These are phyloP conservation scores for Coemansia sp. DNA, from an alignment of 192 early-diverging fungal species.

Conservation along the genomic window DNA sequence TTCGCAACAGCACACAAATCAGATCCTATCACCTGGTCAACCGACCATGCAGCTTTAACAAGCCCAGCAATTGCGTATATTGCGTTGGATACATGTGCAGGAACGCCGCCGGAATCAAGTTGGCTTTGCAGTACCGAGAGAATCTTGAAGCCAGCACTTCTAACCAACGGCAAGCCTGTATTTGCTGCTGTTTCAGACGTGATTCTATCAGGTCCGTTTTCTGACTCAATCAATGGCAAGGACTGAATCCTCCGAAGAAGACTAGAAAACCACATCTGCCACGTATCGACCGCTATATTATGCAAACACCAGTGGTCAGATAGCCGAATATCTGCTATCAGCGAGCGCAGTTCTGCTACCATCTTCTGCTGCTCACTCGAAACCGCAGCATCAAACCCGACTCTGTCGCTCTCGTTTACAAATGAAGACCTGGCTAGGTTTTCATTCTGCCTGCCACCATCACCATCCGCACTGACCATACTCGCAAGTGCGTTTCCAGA, in stretches of 20 bases:
- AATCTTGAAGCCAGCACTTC: background rate
- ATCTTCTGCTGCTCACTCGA: background rate
- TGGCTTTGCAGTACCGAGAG: background rate
- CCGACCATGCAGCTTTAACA: slow-evolving; percentile 11
- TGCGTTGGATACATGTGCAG: slow-evolving; percentile 29
- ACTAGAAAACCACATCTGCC: slow-evolving; percentile 31
- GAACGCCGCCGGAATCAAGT: slow-evolving; percentile 11
- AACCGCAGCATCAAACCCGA: background rate
- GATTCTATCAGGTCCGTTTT: background rate
- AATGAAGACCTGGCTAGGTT: no score
- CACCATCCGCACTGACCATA: slow-evolving; percentile 8
- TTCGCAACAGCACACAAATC: slow-evolving; percentile 16
- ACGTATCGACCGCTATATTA: slow-evolving; percentile 22
- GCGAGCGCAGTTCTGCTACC: slow-evolving; percentile 7
- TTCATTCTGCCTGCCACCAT: background rate
- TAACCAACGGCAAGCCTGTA: background rate
- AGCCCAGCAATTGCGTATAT: slow-evolving; percentile 23
- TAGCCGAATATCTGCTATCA: slow-evolving; percentile 14
- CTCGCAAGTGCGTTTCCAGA: slow-evolving; percentile 21
- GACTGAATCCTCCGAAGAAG: background rate
- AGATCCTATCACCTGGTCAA: slow-evolving; percentile 19
- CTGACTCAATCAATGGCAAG: background rate
- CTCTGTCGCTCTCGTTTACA: background rate
- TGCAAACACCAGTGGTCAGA: slow-evolving; percentile 38
- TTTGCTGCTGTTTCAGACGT: background rate